phyloP scores from a whole-genome alignment of 257 asterid genomes.

The Salvia splendens region DNA sequence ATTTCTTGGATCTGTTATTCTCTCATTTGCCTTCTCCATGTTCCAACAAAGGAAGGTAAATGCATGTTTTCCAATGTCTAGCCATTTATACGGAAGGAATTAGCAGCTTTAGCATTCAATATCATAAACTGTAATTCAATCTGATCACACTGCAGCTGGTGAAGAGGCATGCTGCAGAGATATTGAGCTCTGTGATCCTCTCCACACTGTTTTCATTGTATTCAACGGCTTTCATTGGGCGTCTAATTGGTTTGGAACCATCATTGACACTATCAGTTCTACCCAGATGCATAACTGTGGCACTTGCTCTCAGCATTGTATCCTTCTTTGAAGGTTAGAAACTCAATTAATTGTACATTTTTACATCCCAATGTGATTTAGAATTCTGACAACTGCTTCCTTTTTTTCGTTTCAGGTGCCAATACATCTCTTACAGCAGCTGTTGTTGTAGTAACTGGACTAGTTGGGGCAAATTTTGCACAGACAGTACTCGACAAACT shows the following conservation, averaged over 20 bases:
- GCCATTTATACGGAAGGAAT: neutral
- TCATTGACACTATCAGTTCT: constrained; percentile 70
- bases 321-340: constrained; percentile 83
- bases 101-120: neutral
- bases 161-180: constrained; percentile 97
- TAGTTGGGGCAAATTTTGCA: constrained; percentile 93
- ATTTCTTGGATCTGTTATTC: constrained; percentile 91
- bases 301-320: constrained; percentile 95
- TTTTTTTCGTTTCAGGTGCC: constrained; percentile 61
- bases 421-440: constrained; percentile 98
- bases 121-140: neutral
- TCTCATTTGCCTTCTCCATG: constrained; percentile 97
- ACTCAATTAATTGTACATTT: neutral
- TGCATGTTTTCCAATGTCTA: neutral
- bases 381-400: neutral
- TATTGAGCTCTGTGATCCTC: constrained; percentile 79
- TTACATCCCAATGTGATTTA: neutral
- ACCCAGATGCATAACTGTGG: constrained; percentile 99
- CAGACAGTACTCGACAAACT: constrained; percentile 77
- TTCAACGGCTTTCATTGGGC: constrained; percentile 87
- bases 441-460: constrained; percentile 89
- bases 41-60: constrained; percentile 95
- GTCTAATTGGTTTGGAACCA: constrained; percentile 76
- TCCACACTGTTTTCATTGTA: constrained; percentile 81
- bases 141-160: constrained; percentile 61